phyloP scores from a whole-genome alignment of 2,329 filamentous ascomycete genomes.

The Phaeosphaeriaceae sp. region DNA sequence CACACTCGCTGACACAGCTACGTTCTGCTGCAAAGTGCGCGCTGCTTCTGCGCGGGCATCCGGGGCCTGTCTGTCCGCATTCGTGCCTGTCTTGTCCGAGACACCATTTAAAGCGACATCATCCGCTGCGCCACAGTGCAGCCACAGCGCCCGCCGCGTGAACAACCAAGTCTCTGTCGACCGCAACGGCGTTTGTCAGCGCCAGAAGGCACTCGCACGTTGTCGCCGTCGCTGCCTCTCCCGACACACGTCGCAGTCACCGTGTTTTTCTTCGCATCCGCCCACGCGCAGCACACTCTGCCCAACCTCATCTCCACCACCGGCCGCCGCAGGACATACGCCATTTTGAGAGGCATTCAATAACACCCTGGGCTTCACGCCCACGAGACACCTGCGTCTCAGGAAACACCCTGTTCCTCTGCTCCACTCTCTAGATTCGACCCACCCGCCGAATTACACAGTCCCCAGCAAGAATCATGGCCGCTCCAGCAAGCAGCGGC shows the following conservation, averaged over 20 bases:
- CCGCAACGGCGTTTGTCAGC: constrained; percentile 19
- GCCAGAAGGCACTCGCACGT: constrained; percentile 3
- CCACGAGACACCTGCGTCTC: constrained; percentile 50
- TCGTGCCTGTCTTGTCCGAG: not conserved
- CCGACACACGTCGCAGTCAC: constrained; percentile 18
- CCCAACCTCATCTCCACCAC: constrained; percentile 41
- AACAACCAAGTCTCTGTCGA: constrained; percentile 1
- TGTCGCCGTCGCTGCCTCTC: constrained; percentile 4
- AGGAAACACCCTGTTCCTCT: constrained; percentile 14
- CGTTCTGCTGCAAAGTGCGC: too few relatives aligned
- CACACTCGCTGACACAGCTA: too few relatives aligned
- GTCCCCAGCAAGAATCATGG: constrained; percentile 36
- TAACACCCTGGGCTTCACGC: constrained; percentile 48
- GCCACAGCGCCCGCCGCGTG: constrained; percentile 1
- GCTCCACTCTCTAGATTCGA: not conserved
- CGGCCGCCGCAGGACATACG: constrained; percentile 34
- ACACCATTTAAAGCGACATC: constrained; percentile 4
- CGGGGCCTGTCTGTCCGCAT: not conserved
- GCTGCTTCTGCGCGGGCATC: not conserved
- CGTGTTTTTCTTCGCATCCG: constrained; percentile 39
- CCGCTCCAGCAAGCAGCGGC: constrained; percentile 37
- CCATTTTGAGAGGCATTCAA: constrained; percentile 47
- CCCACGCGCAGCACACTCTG: constrained; percentile 33
- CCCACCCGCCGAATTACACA: constrained; percentile 8
- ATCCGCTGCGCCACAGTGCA: constrained; percentile 13